Evolutionary conservation across 371 early-diverging fungal genomes (phyloP).

Genomic region (Mortierella sp.): DNA sequence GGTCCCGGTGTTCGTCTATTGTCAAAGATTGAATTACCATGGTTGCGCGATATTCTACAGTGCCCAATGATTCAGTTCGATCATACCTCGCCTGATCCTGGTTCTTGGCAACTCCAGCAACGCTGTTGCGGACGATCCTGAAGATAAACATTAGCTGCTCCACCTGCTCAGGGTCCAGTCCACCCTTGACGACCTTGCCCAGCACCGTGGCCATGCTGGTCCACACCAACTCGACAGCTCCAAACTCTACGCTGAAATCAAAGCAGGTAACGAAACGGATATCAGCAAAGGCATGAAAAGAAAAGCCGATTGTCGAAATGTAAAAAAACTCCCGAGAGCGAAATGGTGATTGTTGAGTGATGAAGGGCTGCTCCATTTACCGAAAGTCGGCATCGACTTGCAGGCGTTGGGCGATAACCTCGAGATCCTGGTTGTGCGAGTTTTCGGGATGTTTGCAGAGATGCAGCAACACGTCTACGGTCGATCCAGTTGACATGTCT

Average conservation of each 20-base stretch:
- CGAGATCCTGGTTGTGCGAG: constrained; percentile 25
- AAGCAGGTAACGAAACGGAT: background rate
- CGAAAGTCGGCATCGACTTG: constrained; percentile 42
- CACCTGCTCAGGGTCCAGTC: constrained; percentile 31
- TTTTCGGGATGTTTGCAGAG: background rate
- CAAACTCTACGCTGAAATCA: constrained; percentile 23
- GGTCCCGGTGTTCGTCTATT: background rate
- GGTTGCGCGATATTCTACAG: no score
- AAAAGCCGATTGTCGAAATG: background rate
- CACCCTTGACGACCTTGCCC: constrained; percentile 19
- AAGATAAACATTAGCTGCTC: constrained; percentile 39
- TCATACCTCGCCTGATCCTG: constrained; percentile 48
- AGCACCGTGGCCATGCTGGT: constrained; percentile 14
- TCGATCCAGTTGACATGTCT: background rate
- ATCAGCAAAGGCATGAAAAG: background rate
- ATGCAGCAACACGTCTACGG: background rate
- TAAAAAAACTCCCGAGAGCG: background rate
- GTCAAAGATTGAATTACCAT: background rate
- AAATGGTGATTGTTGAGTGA: background rate
- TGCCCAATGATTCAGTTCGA: background rate
- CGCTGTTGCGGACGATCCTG: constrained; percentile 37
- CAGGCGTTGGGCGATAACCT: constrained; percentile 28
- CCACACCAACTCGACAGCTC: constrained; percentile 17
- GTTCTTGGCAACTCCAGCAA: constrained; percentile 24
- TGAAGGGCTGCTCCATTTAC: constrained; percentile 3